Evolutionary conservation across 2,329 filamentous ascomycete genomes (phyloP).

Genomic region (Penicillium hordei): DNA sequence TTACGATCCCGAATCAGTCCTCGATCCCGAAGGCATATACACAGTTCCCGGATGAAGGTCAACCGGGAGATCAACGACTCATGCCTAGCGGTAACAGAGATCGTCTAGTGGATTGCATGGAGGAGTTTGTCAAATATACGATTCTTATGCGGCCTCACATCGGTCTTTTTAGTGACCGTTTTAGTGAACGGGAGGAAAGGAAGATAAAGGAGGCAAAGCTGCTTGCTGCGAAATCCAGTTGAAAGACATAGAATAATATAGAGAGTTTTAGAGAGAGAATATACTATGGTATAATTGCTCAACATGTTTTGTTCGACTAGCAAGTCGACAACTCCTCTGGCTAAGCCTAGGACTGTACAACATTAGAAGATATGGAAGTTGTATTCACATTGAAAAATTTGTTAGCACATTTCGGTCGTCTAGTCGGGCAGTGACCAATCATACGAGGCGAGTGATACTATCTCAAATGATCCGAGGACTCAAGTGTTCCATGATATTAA

Average conservation of each 20-base stretch:
- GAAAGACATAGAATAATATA: not conserved
- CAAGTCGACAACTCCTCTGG: too few relatives aligned
- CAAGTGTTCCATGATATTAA: too few relatives aligned
- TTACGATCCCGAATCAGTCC: slow-evolving; percentile 65
- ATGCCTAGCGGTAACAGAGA: slow-evolving; percentile 59
- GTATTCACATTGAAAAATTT: not conserved
- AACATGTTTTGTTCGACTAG: too few relatives aligned
- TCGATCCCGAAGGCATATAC: slow-evolving; percentile 64
- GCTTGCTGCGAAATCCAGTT: not conserved
- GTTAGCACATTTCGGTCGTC: not conserved
- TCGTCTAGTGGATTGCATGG: slow-evolving; percentile 65
- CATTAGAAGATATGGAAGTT: not conserved
- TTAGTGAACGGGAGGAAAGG: slow-evolving; percentile 55
- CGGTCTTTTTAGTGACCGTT: slow-evolving; percentile 61
- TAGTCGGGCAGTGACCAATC: not conserved
- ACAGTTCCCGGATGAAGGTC: slow-evolving; percentile 57
- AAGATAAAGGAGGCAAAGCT: slow-evolving; percentile 24
- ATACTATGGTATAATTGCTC: too few relatives aligned
- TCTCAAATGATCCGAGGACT: not conserved
- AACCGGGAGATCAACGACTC: slow-evolving; percentile 51
- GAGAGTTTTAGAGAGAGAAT: not conserved
- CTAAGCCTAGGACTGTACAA: too few relatives aligned
- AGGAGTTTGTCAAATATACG: slow-evolving; percentile 69
- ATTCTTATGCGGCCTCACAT: slow-evolving; percentile 64
- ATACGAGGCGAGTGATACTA: not conserved